A percentile compares a stretch with the other conserved stretches of the same genome.
These are phyloP conservation scores for Beauveria rudraprayagi DNA, from an alignment of 2,329 filamentous ascomycete species.

Conservation along the genomic window DNA sequence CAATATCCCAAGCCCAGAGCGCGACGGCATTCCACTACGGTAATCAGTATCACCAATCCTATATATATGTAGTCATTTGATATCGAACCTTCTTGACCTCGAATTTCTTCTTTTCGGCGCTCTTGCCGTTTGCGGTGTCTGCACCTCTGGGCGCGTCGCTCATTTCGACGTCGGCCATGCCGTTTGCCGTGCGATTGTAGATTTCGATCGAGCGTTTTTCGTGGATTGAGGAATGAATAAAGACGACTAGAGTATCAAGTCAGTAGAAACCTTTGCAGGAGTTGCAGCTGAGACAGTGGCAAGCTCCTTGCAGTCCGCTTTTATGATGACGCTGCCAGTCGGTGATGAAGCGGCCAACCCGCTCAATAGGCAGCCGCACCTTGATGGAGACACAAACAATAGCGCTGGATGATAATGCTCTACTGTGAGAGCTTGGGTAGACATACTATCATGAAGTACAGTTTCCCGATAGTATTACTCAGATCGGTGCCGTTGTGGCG, in stretches of 20 bases:
- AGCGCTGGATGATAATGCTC: not conserved
- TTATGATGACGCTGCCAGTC: not conserved
- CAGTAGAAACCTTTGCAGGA: not conserved
- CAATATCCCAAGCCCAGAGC: constrained; percentile 98
- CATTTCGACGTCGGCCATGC: constrained; percentile 96
- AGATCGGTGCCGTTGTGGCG: not conserved
- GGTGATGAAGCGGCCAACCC: not conserved
- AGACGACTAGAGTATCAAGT: not conserved
- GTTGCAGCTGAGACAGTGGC: not conserved
- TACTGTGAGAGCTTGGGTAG: not conserved
- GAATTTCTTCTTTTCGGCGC: constrained; percentile 80
- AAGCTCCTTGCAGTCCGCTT: not conserved
- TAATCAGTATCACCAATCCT: constrained; percentile 12
- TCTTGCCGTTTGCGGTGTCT: constrained; percentile 40
- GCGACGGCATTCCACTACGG: constrained; percentile 93
- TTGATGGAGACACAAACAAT: not conserved
- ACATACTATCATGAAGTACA: not conserved
- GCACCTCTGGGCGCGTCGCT: constrained; percentile 63
- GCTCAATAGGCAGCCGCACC: not conserved
- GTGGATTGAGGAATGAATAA: not conserved
- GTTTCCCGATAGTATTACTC: not conserved
- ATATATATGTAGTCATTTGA: not conserved
- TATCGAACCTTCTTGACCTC: constrained; percentile 89
- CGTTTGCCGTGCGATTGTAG: not conserved
- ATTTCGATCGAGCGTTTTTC: not conserved